Evolutionary conservation across 306 rosid species (phyloP).

Genomic region (Lathyrus tuberosus): DNA sequence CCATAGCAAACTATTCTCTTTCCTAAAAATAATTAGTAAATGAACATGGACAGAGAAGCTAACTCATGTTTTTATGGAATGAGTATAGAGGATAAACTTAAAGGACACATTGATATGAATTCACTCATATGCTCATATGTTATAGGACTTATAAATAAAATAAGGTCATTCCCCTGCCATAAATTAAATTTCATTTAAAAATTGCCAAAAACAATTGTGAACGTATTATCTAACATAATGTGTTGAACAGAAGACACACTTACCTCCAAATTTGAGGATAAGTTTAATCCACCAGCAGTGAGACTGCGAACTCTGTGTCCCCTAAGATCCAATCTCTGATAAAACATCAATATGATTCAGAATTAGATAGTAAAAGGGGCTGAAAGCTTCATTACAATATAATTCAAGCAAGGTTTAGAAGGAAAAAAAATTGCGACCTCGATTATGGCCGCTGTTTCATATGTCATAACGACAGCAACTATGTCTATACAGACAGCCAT

Average conservation of each 20-base stretch:
- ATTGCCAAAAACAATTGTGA: slow-evolving; percentile 8
- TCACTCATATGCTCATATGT: not conserved
- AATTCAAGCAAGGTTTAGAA: not conserved
- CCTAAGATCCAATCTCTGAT: slow-evolving; percentile 94
- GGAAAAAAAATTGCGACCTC: not conserved
- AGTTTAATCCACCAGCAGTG: slow-evolving; percentile 84
- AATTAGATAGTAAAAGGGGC: slow-evolving; percentile 26
- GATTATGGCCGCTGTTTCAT: not conserved
- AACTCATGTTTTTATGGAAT: slow-evolving; percentile 1
- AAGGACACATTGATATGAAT: slow-evolving; percentile 21
- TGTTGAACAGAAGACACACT: slow-evolving; percentile 29
- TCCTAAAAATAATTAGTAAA: slow-evolving; percentile 9
- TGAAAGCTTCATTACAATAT: slow-evolving; percentile 21
- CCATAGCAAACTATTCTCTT: slow-evolving; percentile 7
- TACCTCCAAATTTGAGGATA: slow-evolving; percentile 95
- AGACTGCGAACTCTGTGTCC: slow-evolving; percentile 96
- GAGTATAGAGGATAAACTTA: slow-evolving; percentile 23
- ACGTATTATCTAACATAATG: slow-evolving; percentile 21
- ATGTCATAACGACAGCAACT: not conserved
- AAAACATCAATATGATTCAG: slow-evolving; percentile 38
- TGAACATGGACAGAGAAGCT: not conserved
- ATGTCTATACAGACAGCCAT: not conserved
- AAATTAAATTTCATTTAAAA: not conserved
- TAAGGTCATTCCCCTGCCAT: not conserved
- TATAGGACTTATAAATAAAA: not conserved